phyloP scores from a whole-genome alignment of 2,329 filamentous ascomycete species.

The Alternaria arborescens region DNA sequence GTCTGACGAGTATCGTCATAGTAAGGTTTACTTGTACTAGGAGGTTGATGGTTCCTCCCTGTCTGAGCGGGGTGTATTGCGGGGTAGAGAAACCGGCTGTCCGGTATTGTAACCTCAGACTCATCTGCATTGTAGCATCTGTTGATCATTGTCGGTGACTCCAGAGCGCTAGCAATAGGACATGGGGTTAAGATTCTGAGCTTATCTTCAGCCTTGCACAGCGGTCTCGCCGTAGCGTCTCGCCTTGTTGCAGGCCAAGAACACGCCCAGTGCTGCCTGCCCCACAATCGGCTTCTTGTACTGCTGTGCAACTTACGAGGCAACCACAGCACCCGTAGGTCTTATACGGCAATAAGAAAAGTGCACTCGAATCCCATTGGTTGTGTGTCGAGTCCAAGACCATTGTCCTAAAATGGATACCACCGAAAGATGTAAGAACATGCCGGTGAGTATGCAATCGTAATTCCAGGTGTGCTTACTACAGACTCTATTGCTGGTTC shows the following conservation, averaged over 20 bases:
- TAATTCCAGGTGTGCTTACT: background rate
- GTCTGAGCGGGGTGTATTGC: slow-evolving; percentile 33
- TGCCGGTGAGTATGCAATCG: background rate
- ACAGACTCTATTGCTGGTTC: background rate
- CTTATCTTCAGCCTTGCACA: slow-evolving; percentile 11
- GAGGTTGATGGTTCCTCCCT: slow-evolving; percentile 27
- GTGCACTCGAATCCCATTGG: background rate
- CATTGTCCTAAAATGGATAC: slow-evolving; percentile 13
- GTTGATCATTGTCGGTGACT: background rate
- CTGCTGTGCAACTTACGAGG: slow-evolving; percentile 7
- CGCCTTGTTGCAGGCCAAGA: slow-evolving; percentile 1
- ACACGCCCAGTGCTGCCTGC: slow-evolving; percentile 16
- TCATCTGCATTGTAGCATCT: background rate
- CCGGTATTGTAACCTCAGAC: slow-evolving; percentile 14
- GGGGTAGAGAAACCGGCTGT: slow-evolving; percentile 32
- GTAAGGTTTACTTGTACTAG: slow-evolving; percentile 32
- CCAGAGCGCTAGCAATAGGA: background rate
- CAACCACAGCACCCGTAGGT: background rate
- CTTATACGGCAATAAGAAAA: background rate
- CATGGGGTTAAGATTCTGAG: background rate
- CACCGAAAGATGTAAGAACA: background rate
- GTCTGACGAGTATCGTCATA: background rate
- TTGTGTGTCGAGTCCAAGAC: background rate
- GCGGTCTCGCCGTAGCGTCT: slow-evolving; percentile 4
- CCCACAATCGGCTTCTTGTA: slow-evolving; percentile 16